Conservation (phyloP, 768 basidiomycete species). For the Cystofilobasidium capitatum region DNA sequence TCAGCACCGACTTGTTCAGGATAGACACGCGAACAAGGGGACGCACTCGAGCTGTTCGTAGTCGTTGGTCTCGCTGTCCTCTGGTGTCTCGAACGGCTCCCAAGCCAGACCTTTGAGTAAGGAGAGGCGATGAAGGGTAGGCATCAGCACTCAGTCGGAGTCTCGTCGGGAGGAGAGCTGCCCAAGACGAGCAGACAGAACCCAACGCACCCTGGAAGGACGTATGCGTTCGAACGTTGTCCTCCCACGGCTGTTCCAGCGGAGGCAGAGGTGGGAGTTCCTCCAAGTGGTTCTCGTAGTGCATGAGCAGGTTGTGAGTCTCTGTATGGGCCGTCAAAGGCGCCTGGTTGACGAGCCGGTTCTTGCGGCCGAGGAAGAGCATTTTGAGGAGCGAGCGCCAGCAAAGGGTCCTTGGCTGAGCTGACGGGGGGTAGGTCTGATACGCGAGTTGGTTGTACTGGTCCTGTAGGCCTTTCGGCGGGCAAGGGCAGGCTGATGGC, state of each 20-base stretch:
- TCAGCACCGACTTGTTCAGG: neutral
- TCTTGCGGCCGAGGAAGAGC: neutral
- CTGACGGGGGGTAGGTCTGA: no score
- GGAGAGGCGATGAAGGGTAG: no score
- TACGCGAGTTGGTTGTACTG: no score
- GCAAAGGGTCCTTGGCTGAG: no score
- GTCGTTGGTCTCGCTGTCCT: neutral
- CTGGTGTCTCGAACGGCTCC: constrained; percentile 6
- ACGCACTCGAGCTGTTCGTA: constrained; percentile 14
- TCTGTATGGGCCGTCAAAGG: neutral
- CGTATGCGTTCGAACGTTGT: constrained; percentile 1
- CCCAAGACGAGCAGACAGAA: neutral
- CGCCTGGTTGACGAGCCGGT: neutral
- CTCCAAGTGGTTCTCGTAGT: neutral
- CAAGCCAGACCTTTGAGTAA: neutral
- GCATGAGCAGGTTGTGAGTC: neutral
- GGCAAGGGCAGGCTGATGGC: no score
- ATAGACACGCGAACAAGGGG: neutral
- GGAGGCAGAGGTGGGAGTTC: neutral
- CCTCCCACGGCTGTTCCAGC: neutral
- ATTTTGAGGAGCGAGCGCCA: no score
- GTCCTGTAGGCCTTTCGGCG: no score
- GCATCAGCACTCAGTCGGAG: no score
- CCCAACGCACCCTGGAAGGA: neutral
- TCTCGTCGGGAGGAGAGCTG: no score